phyloP scores from a whole-genome alignment of 306 rosid genomes.

The Quercus ilex region DNA sequence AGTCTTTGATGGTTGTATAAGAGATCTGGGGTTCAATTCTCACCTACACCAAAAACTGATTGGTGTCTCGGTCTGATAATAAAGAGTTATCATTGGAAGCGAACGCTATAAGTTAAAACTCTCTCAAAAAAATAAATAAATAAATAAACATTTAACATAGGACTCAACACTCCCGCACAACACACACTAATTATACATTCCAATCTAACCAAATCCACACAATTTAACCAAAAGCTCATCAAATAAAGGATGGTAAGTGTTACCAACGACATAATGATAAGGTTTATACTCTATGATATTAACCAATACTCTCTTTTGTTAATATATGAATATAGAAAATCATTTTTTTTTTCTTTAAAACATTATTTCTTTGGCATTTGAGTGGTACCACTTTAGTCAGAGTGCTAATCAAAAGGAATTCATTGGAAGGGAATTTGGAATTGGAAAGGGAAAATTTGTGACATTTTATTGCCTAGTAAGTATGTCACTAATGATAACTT shows the following conservation, averaged over 20 bases:
- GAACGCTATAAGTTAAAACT: too few relatives aligned
- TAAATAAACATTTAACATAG: too few relatives aligned
- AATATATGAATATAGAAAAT: neutral
- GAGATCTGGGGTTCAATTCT: too few relatives aligned
- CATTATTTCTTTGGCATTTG: neutral
- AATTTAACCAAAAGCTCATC: neutral
- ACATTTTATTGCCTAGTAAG: conserved; percentile 11
- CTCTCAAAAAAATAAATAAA: too few relatives aligned
- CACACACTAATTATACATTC: too few relatives aligned
- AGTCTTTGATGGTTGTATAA: too few relatives aligned
- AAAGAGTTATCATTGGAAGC: fast-evolving
- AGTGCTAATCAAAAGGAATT: conserved; percentile 16
- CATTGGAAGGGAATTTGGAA: conserved; percentile 25
- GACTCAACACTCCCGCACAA: too few relatives aligned
- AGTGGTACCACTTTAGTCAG: neutral
- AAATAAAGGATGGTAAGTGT: neutral
- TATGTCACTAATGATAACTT: conserved; percentile 9
- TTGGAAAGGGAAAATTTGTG: neutral
- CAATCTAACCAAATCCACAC: too few relatives aligned
- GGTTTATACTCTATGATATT: neutral
- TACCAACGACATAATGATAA: neutral
- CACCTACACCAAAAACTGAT: too few relatives aligned
- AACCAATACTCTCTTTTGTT: neutral
- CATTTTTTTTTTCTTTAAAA: too few relatives aligned
- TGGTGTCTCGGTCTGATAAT: fast-evolving